phyloP scores from a whole-genome alignment of 139 green algal genomes.

The Haematococcus sp. region DNA sequence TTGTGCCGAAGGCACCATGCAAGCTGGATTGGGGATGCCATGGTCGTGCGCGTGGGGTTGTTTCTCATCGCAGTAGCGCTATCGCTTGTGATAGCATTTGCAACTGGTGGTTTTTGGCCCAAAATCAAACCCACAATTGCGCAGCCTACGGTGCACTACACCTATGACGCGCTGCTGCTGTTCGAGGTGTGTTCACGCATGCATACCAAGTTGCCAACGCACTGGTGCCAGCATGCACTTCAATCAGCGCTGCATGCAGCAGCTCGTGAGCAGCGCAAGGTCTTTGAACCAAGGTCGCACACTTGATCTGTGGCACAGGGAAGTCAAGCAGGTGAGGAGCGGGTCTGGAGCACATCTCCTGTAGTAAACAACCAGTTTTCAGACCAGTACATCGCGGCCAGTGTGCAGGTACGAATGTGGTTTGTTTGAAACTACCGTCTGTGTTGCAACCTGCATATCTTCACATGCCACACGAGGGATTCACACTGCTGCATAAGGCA shows the following conservation, averaged over 20 bases:
- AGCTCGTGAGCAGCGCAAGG: no score
- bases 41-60: slow-evolving; percentile 15
- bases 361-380: slow-evolving; percentile 28
- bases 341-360: slow-evolving; percentile 43
- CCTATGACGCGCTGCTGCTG: slow-evolving; percentile 25
- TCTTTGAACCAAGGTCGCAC: no score
- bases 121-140: slow-evolving; percentile 22
- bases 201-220: background rate
- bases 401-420: slow-evolving; percentile 32
- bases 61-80: slow-evolving; percentile 23
- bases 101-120: slow-evolving; percentile 39
- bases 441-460: no score
- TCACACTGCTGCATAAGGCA: no score
- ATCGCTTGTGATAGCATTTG: slow-evolving; percentile 30
- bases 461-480: no score
- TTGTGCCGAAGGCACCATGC: slow-evolving; percentile 34
- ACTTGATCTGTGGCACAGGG: slow-evolving; percentile 12
- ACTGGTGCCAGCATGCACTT: no score
- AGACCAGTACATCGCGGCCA: slow-evolving; percentile 21
- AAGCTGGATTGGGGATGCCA: slow-evolving; percentile 6
- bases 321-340: slow-evolving; percentile 15
- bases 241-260: no score
- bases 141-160: slow-evolving; percentile 36
- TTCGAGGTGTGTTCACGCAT: slow-evolving; percentile 27
- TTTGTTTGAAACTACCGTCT: background rate